Percentiles rank a stretch among this genome's conserved stretches.
phyloP scores from a whole-genome alignment of 2,329 filamentous ascomycete genomes.

The Samsoniella hepiali region DNA sequence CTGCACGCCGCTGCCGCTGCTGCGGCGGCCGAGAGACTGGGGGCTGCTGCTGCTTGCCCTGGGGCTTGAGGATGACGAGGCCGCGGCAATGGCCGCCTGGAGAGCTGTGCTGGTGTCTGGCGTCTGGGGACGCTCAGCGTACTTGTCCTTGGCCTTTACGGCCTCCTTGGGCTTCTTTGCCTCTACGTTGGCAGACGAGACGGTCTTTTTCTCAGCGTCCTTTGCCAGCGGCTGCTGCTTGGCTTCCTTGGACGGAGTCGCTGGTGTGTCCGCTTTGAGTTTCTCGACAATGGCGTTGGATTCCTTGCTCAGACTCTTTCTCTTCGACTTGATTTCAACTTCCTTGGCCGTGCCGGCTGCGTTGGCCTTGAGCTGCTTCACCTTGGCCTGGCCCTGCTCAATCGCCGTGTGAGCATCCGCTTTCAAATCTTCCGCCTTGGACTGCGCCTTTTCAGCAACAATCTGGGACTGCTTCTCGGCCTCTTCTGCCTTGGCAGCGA shows the following conservation, averaged over 20 bases:
- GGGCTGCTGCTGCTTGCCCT: neutral
- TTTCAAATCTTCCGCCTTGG: neutral
- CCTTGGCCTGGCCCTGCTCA: slow-evolving; percentile 1
- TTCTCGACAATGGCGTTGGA: neutral
- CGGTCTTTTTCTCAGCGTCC: too few relatives aligned
- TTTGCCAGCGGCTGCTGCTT: neutral
- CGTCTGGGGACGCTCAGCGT: neutral
- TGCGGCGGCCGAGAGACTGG: neutral
- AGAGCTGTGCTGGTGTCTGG: slow-evolving; percentile 10
- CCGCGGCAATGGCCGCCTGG: slow-evolving; percentile 9
- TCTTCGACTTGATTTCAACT: neutral
- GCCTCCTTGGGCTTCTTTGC: neutral
- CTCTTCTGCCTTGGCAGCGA: neutral
- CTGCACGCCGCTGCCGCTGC: neutral
- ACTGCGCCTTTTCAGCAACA: neutral
- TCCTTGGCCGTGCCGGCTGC: neutral
- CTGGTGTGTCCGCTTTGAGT: neutral
- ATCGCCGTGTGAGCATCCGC: neutral
- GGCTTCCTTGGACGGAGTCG: neutral
- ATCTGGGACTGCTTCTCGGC: neutral
- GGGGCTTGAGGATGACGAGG: neutral
- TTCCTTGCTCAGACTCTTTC: neutral
- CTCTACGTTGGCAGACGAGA: neutral
- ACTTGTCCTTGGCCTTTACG: neutral
- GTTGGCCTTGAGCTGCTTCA: neutral